phyloP scores from a whole-genome alignment of 2,329 filamentous ascomycete genomes.

The Pestalotiopsis sp. region DNA sequence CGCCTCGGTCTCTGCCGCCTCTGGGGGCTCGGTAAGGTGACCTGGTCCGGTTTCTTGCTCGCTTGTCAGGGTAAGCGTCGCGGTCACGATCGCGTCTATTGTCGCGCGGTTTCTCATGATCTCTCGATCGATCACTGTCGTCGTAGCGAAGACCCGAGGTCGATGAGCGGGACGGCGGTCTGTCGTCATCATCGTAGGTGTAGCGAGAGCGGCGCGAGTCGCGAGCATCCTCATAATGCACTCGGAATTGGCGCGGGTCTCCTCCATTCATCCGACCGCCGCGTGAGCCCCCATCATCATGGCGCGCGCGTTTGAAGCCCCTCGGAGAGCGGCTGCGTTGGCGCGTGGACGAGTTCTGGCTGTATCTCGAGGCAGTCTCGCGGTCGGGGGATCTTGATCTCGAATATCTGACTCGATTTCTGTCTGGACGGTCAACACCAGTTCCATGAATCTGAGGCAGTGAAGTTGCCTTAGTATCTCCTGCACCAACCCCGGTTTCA shows the following conservation, averaged over 20 bases:
- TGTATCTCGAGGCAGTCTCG: constrained; percentile 37
- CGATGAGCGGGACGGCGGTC: constrained; percentile 44
- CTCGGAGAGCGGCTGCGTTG: constrained; percentile 62
- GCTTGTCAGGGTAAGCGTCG: constrained; percentile 55
- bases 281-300: constrained; percentile 58
- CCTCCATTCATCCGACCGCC: constrained; percentile 41
- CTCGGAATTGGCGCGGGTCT: constrained; percentile 63
- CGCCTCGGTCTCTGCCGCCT: constrained; percentile 28
- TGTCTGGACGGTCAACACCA: constrained; percentile 92
- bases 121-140: constrained; percentile 49
- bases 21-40: constrained; percentile 30
- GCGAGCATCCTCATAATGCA: constrained; percentile 62
- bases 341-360: constrained; percentile 45
- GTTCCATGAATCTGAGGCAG: constrained; percentile 73
- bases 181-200: constrained; percentile 62
- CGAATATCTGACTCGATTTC: constrained; percentile 67
- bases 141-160: constrained; percentile 45
- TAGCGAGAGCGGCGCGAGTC: constrained; percentile 49
- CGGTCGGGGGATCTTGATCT: constrained; percentile 57
- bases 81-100: constrained; percentile 54
- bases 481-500: constrained; percentile 62
- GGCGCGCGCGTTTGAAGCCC: constrained; percentile 68
- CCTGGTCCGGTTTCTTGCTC: constrained; percentile 48
- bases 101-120: constrained; percentile 27
- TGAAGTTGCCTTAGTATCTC: constrained; percentile 82